phyloP scores from a whole-genome alignment of 257 asterid species.

The Nicotiana knightiana region DNA sequence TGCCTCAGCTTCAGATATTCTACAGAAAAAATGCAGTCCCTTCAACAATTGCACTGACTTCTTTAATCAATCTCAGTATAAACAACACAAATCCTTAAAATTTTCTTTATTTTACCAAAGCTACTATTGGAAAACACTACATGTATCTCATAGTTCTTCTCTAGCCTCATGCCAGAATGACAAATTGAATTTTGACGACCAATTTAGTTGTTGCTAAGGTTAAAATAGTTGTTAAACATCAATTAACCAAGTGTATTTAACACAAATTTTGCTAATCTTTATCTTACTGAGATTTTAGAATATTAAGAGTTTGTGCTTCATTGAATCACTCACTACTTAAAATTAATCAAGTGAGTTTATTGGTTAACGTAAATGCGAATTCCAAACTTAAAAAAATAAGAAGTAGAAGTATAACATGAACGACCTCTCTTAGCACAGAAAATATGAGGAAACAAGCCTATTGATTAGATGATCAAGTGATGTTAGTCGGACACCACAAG shows the following conservation, averaged over 20 bases:
- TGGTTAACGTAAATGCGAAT: background rate
- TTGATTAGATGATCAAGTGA: background rate
- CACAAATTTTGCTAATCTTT: no score
- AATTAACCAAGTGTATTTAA: no score
- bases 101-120: no score
- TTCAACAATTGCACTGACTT: background rate
- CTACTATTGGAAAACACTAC: no score
- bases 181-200: no score
- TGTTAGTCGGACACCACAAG: no score
- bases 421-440: background rate
- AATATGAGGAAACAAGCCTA: background rate
- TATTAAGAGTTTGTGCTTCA: background rate
- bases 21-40: background rate
- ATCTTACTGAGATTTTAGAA: no score
- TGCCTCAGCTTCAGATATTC: background rate
- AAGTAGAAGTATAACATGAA: background rate
- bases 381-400: background rate
- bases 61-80: background rate
- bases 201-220: no score
- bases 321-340: no score
- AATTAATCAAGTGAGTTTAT: background rate
- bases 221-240: no score
- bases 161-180: no score
- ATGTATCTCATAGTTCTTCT: no score
- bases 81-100: background rate